Evolutionary conservation across 2,329 filamentous ascomycete species (phyloP), one percentile per base, ranked within the genome.

Genomic region (Aspergillus sp.): DNA sequence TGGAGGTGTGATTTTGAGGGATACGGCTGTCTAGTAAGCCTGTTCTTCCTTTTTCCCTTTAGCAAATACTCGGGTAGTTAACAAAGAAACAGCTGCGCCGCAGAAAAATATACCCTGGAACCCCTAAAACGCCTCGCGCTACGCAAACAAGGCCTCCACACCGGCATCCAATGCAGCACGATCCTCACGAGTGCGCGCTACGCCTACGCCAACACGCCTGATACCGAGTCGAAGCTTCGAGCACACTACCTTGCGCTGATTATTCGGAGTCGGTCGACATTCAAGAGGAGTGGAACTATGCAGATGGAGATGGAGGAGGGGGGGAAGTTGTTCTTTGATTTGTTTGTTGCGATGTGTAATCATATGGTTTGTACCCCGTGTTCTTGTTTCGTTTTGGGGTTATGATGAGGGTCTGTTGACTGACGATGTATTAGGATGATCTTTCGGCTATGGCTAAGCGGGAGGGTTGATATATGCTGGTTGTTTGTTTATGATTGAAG

Each of bases 231-330:
- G n/a, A 90, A 90, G 69, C 78, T 95, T 46, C 81, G 90, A 50
- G 89, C 89, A 20, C 90, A 95, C 69, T 96, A 95, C 60, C 82
- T 95, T 33, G 89, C 90, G 15, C 82, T 95, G 63, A 95, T 95
- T 70, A 94, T 95, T 64, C 84, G 90, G 55, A 88, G 85, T 59
- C 82, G 90, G 56, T 80, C 81, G 63, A 95, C 88, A 2, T 95
- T 96, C 72, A 95, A 95, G 77, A 80, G 88, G 47, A 95, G 89
- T 69, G 89, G 90, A 47, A 95, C 90, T 3, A 95, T 95, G 90
- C 90, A 95, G 71, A 81, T 88, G 57, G 90, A 95, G 73, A 95
- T 96, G 90, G 86, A 86, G 67, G 81, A 82, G 52, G 90, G 90
- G 23, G 88, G 88, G 46, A 86, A 86, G 62, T 76, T 95, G 50